Evolutionary conservation across 2,329 filamentous ascomycete genomes (phyloP).

Genomic region (Dothiorella sarmentorum): DNA sequence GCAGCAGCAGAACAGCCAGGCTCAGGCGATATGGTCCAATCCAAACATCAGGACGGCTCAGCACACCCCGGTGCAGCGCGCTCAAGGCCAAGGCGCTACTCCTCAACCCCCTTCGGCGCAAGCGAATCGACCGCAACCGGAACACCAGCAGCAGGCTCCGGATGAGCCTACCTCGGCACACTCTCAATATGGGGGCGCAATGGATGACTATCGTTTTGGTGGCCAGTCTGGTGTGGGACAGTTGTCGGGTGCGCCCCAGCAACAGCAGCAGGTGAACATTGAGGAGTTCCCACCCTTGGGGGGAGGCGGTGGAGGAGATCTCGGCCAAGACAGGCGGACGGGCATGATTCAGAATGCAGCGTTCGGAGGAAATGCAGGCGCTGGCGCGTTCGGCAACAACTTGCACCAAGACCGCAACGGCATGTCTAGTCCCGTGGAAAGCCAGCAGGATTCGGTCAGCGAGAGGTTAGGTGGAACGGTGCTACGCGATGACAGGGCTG

Average conservation of each 20-base stretch:
- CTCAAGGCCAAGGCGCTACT: constrained; percentile 39
- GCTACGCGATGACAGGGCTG: constrained; percentile 14
- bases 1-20: constrained; percentile 49
- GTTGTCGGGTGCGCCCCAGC: constrained; percentile 46
- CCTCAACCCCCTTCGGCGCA: constrained; percentile 25
- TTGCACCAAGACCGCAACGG: constrained; percentile 45
- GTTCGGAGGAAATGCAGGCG: constrained; percentile 36
- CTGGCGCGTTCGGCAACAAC: constrained; percentile 37
- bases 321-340: constrained; percentile 48
- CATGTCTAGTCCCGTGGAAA: constrained; percentile 37
- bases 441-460: constrained; percentile 31
- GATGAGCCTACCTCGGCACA: constrained; percentile 38
- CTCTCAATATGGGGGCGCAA: constrained; percentile 50
- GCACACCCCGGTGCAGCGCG: constrained; percentile 53
- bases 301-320: constrained; percentile 49
- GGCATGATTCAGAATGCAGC: constrained; percentile 51
- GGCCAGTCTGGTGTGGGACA: constrained; percentile 53
- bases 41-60: constrained; percentile 53
- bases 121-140: constrained; percentile 35
- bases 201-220: constrained; percentile 57
- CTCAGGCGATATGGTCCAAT: constrained; percentile 57
- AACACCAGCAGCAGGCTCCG: constrained; percentile 41
- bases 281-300: constrained; percentile 61
- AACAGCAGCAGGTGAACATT: constrained; percentile 53
- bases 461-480: constrained; percentile 12